Conservation (phyloP, 768 basidiomycete species). For the Kwoniella sp. region DNA sequence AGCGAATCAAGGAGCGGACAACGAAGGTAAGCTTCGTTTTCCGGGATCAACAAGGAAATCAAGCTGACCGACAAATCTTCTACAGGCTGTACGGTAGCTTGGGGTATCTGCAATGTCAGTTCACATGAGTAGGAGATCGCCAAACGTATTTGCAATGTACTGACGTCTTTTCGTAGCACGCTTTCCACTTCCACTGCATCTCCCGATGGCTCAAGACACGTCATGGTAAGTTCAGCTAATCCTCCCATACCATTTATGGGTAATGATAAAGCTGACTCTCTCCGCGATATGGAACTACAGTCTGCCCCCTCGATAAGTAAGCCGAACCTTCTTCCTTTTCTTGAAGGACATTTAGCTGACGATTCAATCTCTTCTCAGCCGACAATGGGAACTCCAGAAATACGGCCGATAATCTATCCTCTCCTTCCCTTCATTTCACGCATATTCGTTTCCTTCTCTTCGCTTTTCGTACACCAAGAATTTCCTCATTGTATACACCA, state of each 20-base stretch:
- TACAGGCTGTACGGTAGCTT: constrained; percentile 73
- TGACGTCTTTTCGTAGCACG: constrained; percentile 63
- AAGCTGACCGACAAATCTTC: constrained; percentile 5
- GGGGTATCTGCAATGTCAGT: constrained; percentile 95
- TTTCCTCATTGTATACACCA: constrained; percentile 12
- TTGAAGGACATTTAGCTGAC: constrained; percentile 1
- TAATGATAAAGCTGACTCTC: not conserved
- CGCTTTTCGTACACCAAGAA: not conserved
- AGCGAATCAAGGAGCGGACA: constrained; percentile 96
- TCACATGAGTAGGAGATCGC: not conserved
- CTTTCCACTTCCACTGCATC: constrained; percentile 99
- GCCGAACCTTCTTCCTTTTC: constrained; percentile 5
- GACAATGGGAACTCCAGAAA: constrained; percentile 56
- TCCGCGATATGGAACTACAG: too few relatives aligned
- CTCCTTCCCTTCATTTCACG: not conserved
- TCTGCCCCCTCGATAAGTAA: constrained; percentile 57
- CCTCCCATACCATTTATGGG: not conserved
- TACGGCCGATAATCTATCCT: constrained; percentile 48
- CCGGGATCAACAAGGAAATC: too few relatives aligned
- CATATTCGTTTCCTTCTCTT: not conserved
- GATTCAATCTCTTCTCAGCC: constrained; percentile 31
- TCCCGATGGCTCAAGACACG: constrained; percentile 96
- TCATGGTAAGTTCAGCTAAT: constrained; percentile 48
- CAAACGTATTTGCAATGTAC: not conserved
- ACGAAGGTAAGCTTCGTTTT: constrained; percentile 69